Percentiles rank a stretch among this genome's conserved stretches.
phyloP scores from a whole-genome alignment of 495 filamentous ascomycete species.

The Tuber melanosporum region DNA sequence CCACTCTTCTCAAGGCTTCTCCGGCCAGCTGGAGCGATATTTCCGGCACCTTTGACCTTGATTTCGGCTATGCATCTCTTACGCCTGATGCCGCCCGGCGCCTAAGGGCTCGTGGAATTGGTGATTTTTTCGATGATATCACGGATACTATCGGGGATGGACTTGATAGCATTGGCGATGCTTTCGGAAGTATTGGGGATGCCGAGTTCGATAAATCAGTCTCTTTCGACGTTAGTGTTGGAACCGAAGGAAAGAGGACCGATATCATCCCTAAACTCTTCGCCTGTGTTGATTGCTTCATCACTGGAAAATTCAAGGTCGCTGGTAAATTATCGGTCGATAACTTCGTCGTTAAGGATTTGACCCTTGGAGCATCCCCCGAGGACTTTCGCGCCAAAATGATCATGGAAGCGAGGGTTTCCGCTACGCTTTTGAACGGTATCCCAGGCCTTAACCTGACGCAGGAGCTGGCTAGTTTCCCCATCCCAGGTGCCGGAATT shows the following conservation, averaged over 20 bases:
- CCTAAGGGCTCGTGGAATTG: conserved; percentile 17
- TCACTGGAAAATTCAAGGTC: conserved; percentile 40
- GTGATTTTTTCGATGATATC: conserved; percentile 9
- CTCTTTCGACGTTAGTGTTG: conserved; percentile 28
- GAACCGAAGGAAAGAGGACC: conserved; percentile 17
- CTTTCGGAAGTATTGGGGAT: conserved; percentile 14
- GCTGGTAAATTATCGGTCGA: conserved; percentile 39
- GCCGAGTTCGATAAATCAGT: conserved; percentile 19
- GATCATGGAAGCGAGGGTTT: conserved; percentile 39
- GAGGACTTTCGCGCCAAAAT: conserved; percentile 35
- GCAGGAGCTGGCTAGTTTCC: conserved; percentile 32
- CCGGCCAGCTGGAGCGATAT: conserved; percentile 40
- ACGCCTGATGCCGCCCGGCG: conserved; percentile 11
- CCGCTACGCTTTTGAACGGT: background rate
- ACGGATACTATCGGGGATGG: conserved; percentile 2
- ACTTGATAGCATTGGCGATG: conserved; percentile 8
- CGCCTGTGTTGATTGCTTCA: conserved; percentile 43
- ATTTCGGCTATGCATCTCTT: conserved; percentile 40
- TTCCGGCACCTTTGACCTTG: conserved; percentile 41
- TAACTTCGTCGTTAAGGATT: conserved; percentile 34
- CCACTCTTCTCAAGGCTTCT: conserved; percentile 34
- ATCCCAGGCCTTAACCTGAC: conserved; percentile 17
- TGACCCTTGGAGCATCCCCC: conserved; percentile 38
- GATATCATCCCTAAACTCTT: conserved; percentile 30
- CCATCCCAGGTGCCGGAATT: conserved; percentile 41